Base-by-base conservation (phyloP, 2,329 filamentous ascomycete species). In the Kalaharituber pfeilii region DNA sequence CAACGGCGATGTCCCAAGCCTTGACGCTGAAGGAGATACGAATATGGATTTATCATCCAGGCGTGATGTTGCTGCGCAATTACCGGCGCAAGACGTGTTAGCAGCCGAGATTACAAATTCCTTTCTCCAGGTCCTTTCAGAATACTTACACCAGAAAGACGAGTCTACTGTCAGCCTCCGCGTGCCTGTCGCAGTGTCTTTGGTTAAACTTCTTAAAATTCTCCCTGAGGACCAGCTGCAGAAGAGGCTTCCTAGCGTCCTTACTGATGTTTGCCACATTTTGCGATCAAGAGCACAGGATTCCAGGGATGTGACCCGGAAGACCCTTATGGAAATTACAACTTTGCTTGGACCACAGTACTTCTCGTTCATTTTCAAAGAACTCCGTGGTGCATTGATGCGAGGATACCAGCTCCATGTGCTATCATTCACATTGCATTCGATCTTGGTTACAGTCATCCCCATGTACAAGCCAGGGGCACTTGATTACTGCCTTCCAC, bases 331-430 rank as follows among this genome's bases (percentile, higher is more conserved):
- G 18, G 84, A 93, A 57, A 91, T 96, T 61, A 78, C 86, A 8
- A 75, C 78, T 9, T 74, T 94, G 29, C 75, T 95, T 36, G 91
- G 91, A 0, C 78, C 89, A 0, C 74, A 78, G 1, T 93, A 86
- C 66, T 82, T 98, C 63, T 84, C 84, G 1, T 96, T 96, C 67
- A 81, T 98, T n/a, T 72, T 98, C 55, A 93, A 88, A 65, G 88
- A 96, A 66, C 72, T 98, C 24, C 77, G 86, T 50, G 82, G 82
- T 55, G 86, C 89, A 5, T 74, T 98, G 11, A 81, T 81, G 49
- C 78, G 81, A 63, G 91, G 91, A 3, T 94, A 93, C 64, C 91
- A 98, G 64, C 75, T 96, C 36, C 91, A 98, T 67, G 87, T 98
- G 8, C 73, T 98, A 24, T 95, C 89, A 0, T 98, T 85, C 67